Evolutionary conservation across 345 rosid species (phyloP), one percentile per base, ranked within the genome.

Genomic region (Theobroma cacao): DNA sequence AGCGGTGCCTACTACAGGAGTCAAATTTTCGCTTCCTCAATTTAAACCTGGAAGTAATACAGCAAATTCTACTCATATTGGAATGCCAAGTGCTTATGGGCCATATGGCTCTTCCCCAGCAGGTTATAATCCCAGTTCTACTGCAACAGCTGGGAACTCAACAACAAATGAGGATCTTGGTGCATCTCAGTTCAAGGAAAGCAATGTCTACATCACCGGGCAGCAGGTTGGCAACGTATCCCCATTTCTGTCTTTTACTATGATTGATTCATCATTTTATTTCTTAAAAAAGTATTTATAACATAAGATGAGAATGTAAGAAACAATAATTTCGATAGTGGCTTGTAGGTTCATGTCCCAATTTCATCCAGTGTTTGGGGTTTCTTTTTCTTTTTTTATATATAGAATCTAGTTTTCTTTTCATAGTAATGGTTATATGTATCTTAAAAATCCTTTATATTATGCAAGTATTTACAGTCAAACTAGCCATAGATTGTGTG

Each of bases 181-280:
- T 62, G 72, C 93, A 60, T 86, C 93, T 79, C 98, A 95, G 83
- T 85, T 90, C 85, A 93, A 91, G 85, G 98, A 93, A 67, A 93
- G 75, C 81, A 95, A 91, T 56, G 87, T 91, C 64, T 93, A 93
- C 87, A 84, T 83, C 73, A 76, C 91, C 1, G 91, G 92, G 74
- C 95, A 89, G 80, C 98, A 92, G 93, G 98, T 91, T 87, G 84
- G 84, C 41, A 67, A 18, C 70, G 28, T 43, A 74, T 76, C 41
- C 43, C 26, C 43, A 30, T 60, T 62, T 55, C 28, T 72, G 5
- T 12, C 72, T 30, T 65, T 60, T 43, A 33, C n/a, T 48, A 70
- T 65, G 74, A 18, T 47, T 78, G 53, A 53, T 8, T 4, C 41
- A 43, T 48, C 47, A 4, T 69, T 72, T 61, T 22, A 15, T 38